These are phyloP conservation scores for Schizophyllum amplum DNA, from an alignment of 1,284 basidiomycete genomes.

Conservation along the genomic window DNA sequence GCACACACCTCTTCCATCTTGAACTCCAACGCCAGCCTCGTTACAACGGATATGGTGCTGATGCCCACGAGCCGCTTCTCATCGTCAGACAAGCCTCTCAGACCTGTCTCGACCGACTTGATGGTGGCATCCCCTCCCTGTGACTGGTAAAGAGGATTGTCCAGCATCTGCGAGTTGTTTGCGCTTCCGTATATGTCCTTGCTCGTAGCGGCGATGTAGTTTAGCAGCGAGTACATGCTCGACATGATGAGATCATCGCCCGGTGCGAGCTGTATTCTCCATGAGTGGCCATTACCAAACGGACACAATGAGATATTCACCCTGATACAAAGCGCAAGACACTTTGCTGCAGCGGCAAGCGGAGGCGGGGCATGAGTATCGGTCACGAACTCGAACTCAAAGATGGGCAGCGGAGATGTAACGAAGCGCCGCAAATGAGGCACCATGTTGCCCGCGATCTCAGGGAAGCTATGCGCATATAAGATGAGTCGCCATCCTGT, in stretches of 20 bases:
- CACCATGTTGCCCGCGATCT: constrained; percentile 71
- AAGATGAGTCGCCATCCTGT: neutral
- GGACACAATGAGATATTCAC: constrained; percentile 26
- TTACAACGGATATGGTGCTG: constrained; percentile 86
- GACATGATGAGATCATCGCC: constrained; percentile 91
- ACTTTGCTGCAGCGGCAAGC: constrained; percentile 80
- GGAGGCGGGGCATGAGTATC: constrained; percentile 70
- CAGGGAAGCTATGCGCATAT: constrained; percentile 59
- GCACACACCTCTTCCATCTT: constrained; percentile 73
- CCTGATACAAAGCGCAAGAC: constrained; percentile 84
- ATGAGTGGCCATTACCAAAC: neutral
- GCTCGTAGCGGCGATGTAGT: constrained; percentile 79
- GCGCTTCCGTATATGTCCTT: constrained; percentile 60
- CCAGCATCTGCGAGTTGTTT: constrained; percentile 29
- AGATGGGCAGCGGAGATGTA: constrained; percentile 81
- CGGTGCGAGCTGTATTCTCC: constrained; percentile 67
- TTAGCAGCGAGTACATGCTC: constrained; percentile 92
- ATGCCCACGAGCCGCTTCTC: constrained; percentile 81
- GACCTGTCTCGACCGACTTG: constrained; percentile 50
- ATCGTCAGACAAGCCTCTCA: constrained; percentile 70
- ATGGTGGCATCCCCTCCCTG: constrained; percentile 39
- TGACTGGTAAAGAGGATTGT: constrained; percentile 38
- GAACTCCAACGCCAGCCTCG: constrained; percentile 78
- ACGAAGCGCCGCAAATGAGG: constrained; percentile 83
- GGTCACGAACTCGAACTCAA: constrained; percentile 77